A percentile compares a stretch with the other conserved stretches of the same genome.
phyloP scores from a whole-genome alignment of 805 yeast species.

The Torulaspora maleeae region DNA sequence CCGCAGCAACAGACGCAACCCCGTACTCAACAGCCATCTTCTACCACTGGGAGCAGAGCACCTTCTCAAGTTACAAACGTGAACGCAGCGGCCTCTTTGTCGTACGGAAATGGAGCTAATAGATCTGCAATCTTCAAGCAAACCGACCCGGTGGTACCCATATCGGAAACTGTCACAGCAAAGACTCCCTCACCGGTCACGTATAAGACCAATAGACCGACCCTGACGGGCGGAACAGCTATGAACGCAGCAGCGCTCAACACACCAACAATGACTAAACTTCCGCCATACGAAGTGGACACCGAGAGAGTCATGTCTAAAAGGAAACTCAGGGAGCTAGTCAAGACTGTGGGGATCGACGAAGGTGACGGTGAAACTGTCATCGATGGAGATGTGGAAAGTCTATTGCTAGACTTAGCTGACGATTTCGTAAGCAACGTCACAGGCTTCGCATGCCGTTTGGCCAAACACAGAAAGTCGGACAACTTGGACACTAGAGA shows the following conservation, averaged over 20 bases:
- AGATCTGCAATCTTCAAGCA: constrained; percentile 38
- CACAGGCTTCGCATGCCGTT: constrained; percentile 86
- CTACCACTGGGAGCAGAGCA: constrained; percentile 17
- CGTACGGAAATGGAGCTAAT: constrained; percentile 24
- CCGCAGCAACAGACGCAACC: constrained; percentile 17
- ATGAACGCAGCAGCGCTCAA: constrained; percentile 63
- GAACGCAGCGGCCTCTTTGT: constrained; percentile 46
- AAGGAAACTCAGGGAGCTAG: constrained; percentile 82
- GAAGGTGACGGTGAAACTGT: constrained; percentile 88
- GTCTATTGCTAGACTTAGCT: constrained; percentile 81
- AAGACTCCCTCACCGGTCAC: constrained; percentile 61
- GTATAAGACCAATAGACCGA: constrained; percentile 69
- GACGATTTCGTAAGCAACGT: constrained; percentile 93
- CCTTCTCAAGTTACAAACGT: constrained; percentile 43
- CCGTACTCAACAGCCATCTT: constrained; percentile 20
- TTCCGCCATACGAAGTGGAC: constrained; percentile 79
- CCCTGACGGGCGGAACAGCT: constrained; percentile 80
- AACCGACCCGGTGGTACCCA: constrained; percentile 58
- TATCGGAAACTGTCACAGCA: constrained; percentile 64
- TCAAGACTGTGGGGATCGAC: constrained; percentile 73
- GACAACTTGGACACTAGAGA: constrained; percentile 85
- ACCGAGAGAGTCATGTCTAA: constrained; percentile 82
- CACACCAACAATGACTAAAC: constrained; percentile 66
- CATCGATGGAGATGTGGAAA: constrained; percentile 95
- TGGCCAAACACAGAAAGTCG: constrained; percentile 90